Base-by-base conservation (phyloP, 371 early-diverging fungal species). In the Haplosporangium sp. region DNA sequence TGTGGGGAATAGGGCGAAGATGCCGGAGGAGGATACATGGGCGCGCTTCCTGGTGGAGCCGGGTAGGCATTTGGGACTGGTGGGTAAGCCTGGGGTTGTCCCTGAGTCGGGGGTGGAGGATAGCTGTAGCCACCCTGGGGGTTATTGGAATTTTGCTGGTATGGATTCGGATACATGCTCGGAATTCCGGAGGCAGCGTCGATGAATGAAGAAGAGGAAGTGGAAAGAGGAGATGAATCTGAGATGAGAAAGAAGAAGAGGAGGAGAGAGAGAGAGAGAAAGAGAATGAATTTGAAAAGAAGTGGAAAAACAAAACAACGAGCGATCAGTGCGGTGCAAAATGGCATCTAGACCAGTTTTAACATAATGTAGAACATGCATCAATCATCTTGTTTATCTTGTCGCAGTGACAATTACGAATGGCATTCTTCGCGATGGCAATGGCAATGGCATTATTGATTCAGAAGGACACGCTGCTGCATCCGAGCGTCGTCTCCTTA, bases 81-180 rank as follows among this genome's bases (percentile, higher is more conserved):
- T 16, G n/a, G 6, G 9, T 16, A 47, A 21, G 56, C 38, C 36
- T 36, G 18, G 8, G 37, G 36, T 50, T 48, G 46, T 50, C 38
- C 38, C 40, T 20, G 51, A 2, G 59, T 38, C 29, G 48, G 51
- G 16, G 66, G 56, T 2, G 64, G 60, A 20, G 68, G 55, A 45
- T 62, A 63, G 2, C 38, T 59, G 42, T 62, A 63, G 0, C 45
- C 64, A 11, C 55, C 41, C 41, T 42, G 50, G 62, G 20, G 55
- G 52, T 55, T 40, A 36, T 59, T 37, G 48, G 53, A 7, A 55
- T 61, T 61, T 40, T 29, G 29, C 29, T 58, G 67, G 64, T 74
- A 74, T 7, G 74, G 74, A 42, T 73, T 73, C 60, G 67, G 63
- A 59, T 73, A 74, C 74, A 74, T 74, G 47, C 12, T 38, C 37